Percentiles rank a stretch among this genome's conserved stretches.
phyloP scores from a whole-genome alignment of 768 basidiomycete genomes.

The Collybiopsis luxurians region DNA sequence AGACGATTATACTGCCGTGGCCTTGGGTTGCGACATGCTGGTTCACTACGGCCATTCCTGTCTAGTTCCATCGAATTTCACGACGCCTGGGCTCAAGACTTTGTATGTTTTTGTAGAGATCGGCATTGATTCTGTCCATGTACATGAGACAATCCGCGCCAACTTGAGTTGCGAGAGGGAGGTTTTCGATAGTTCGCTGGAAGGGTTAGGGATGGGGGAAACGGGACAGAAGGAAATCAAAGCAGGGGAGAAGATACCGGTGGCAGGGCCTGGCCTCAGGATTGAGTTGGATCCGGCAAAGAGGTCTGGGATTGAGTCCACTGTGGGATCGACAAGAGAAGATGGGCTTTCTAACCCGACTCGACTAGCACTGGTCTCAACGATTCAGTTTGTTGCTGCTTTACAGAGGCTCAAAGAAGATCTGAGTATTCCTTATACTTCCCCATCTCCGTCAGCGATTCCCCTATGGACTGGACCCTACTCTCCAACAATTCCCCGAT shows the following conservation, averaged over 20 bases:
- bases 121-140: slow-evolving; percentile 82
- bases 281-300: slow-evolving; percentile 41
- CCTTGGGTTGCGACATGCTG: slow-evolving; percentile 96
- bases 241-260: slow-evolving; percentile 42
- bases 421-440: slow-evolving; percentile 43
- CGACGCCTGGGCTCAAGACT: slow-evolving; percentile 72
- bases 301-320: slow-evolving; percentile 9
- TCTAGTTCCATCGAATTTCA: slow-evolving; percentile 94
- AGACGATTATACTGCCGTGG: slow-evolving; percentile 95
- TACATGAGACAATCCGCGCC: slow-evolving; percentile 77
- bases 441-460: slow-evolving; percentile 7
- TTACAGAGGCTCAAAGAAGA: slow-evolving; percentile 85
- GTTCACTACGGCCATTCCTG: slow-evolving; percentile 98
- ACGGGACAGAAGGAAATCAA: slow-evolving; percentile 39
- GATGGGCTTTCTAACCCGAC: slow-evolving; percentile 36
- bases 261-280: slow-evolving; percentile 42
- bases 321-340: background rate
- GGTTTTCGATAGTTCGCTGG: slow-evolving; percentile 60
- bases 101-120: slow-evolving; percentile 99
- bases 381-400: slow-evolving; percentile 96
- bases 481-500: slow-evolving; percentile 74
- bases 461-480: slow-evolving; percentile 62
- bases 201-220: slow-evolving; percentile 53
- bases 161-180: slow-evolving; percentile 83
- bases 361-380: slow-evolving; percentile 88